Conservation (phyloP, 345 rosid species). For the Linum usitatissimum region DNA sequence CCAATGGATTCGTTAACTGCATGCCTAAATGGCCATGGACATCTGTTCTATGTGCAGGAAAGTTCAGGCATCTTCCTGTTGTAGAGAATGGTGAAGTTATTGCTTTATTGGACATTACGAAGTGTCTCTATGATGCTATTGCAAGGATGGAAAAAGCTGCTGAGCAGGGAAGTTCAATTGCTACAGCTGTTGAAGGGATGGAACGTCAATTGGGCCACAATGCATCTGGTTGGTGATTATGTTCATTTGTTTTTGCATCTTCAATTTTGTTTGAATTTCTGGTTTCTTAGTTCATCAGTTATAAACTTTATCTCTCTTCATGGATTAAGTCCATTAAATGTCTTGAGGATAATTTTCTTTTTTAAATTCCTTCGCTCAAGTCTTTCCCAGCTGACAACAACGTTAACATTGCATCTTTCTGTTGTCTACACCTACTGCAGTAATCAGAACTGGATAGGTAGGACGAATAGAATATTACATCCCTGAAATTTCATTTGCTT, state of each 20-base stretch:
- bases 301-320: background rate
- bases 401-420: background rate
- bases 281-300: background rate
- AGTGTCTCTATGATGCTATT: constrained; percentile 93
- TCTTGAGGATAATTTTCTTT: background rate
- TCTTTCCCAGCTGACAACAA: background rate
- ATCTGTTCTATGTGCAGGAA: constrained; percentile 33
- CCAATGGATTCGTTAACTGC: too few relatives aligned
- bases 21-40: background rate
- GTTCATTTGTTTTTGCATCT: constrained; percentile 3
- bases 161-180: constrained; percentile 94
- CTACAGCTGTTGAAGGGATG: constrained; percentile 97
- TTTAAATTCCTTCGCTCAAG: background rate
- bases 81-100: constrained; percentile 98
- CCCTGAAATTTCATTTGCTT: too few relatives aligned
- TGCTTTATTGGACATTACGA: constrained; percentile 90
- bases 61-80: constrained; percentile 94
- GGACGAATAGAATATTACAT: too few relatives aligned
- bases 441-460: background rate
- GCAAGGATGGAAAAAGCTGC: constrained; percentile 98
- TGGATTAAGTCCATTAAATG: background rate
- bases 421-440: background rate
- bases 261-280: background rate
- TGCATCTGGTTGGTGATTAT: constrained; percentile 40
- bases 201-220: constrained; percentile 87